Evolutionary conservation across 2,329 filamentous ascomycete species (phyloP).

Genomic region (Akanthomyces lecanii): DNA sequence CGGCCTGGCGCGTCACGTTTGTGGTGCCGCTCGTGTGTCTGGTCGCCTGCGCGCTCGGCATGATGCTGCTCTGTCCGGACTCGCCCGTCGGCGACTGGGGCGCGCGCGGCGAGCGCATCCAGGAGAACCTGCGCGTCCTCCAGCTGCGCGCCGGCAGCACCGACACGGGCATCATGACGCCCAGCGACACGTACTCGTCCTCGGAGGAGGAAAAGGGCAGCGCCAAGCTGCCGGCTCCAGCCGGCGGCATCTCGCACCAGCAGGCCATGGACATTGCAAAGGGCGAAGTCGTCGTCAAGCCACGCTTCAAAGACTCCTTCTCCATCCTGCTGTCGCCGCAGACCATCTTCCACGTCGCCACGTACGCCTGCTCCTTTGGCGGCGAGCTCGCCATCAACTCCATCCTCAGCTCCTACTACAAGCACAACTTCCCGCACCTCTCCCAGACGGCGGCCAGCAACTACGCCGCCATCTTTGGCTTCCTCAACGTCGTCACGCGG

Average conservation of each 20-base stretch:
- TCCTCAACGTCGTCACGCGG: conserved; percentile 65
- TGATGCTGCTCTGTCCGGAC: conserved; percentile 73
- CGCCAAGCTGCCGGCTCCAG: not conserved
- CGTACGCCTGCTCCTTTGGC: conserved; percentile 62
- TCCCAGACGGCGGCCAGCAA: conserved; percentile 53
- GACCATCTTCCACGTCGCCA: conserved; percentile 50
- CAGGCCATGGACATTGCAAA: conserved; percentile 53
- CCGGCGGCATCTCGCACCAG: conserved; percentile 42
- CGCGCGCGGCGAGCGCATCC: conserved; percentile 58
- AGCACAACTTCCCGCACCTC: conserved; percentile 55
- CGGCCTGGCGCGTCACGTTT: conserved; percentile 81
- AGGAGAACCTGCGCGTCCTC: conserved; percentile 48
- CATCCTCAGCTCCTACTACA: conserved; percentile 55
- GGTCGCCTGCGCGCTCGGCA: conserved; percentile 57
- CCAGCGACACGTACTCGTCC: conserved; percentile 16
- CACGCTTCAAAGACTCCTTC: conserved; percentile 47
- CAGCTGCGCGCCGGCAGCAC: conserved; percentile 39
- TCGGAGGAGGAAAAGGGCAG: conserved; percentile 31
- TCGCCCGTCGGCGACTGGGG: conserved; percentile 80
- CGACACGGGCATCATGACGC: conserved; percentile 44
- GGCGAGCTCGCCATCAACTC: conserved; percentile 60
- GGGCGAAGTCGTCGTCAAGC: conserved; percentile 51
- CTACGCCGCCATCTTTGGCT: conserved; percentile 70
- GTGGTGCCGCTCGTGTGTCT: conserved; percentile 79
- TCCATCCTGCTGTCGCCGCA: conserved; percentile 48